A percentile compares a stretch with the other conserved stretches of the same genome.
These are phyloP conservation scores for Mangifera indica DNA, from an alignment of 345 rosid genomes.

Conservation along the genomic window DNA sequence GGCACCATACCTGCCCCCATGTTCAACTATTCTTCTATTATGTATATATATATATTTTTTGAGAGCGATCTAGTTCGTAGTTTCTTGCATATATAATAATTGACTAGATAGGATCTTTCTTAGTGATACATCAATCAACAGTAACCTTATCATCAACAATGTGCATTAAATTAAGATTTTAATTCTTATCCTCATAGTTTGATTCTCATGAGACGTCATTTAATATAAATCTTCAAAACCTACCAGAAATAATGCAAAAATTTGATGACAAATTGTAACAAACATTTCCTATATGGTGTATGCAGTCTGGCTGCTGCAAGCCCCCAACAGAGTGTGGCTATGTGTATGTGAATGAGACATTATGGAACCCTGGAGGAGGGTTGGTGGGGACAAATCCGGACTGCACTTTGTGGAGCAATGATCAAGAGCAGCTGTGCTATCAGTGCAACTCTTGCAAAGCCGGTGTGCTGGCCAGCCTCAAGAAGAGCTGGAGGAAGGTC, in stretches of 20 bases:
- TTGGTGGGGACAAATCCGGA: slow-evolving; percentile 36
- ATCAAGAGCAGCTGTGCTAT: slow-evolving; percentile 70
- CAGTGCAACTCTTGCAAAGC: slow-evolving; percentile 87
- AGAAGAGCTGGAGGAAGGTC: slow-evolving; percentile 92
- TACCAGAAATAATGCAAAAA: background rate
- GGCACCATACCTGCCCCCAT: too few relatives aligned
- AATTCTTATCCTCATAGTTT: background rate
- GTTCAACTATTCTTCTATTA: too few relatives aligned
- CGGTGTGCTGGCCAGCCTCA: slow-evolving; percentile 82
- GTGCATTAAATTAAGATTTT: background rate
- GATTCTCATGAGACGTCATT: background rate
- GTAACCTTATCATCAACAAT: background rate
- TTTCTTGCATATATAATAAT: too few relatives aligned
- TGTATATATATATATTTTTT: background rate
- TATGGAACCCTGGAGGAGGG: slow-evolving; percentile 51
- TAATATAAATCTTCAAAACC: background rate
- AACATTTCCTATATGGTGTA: slow-evolving; percentile 5
- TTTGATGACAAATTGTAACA: background rate
- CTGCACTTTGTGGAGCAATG: slow-evolving; percentile 73
- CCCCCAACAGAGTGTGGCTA: slow-evolving; percentile 84
- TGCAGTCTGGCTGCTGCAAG: slow-evolving; percentile 95
- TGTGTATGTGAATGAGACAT: slow-evolving; percentile 68
- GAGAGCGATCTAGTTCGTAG: background rate
- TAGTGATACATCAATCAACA: background rate
- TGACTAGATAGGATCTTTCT: background rate